Percentiles rank a stretch among this genome's conserved stretches.
Evolutionary conservation across 257 asterid species (phyloP).

Genomic region (Nicotiana sylvestris): DNA sequence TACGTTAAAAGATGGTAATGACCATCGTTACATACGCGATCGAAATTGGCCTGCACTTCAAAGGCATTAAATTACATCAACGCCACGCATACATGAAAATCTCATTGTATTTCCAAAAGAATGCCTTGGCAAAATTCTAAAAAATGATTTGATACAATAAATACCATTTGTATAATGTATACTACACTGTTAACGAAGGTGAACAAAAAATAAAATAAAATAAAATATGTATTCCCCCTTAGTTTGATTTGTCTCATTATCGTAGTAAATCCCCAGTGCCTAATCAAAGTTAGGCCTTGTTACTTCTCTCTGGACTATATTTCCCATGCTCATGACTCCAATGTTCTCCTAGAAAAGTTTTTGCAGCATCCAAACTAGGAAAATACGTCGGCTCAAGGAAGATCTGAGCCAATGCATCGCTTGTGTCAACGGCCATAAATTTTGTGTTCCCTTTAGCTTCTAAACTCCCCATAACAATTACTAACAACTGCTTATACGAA

Average conservation of each 20-base stretch:
- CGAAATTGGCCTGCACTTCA: no score
- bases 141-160: not conserved
- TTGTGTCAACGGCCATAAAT: constrained; percentile 26
- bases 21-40: no score
- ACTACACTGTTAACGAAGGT: not conserved
- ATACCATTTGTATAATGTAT: not conserved
- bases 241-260: not conserved
- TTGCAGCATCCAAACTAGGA: constrained; percentile 92
- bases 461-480: constrained; percentile 78
- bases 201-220: not conserved
- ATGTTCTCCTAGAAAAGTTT: constrained; percentile 80
- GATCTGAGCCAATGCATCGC: constrained; percentile 58
- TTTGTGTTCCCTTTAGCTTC: constrained; percentile 51
- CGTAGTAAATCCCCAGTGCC: not conserved
- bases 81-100: not conserved
- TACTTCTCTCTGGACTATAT: constrained; percentile 8
- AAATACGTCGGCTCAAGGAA: constrained; percentile 81
- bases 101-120: not conserved
- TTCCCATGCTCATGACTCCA: constrained; percentile 45
- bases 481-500: constrained; percentile 61
- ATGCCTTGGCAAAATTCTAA: not conserved
- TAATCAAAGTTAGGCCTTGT: not conserved
- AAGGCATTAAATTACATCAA: no score
- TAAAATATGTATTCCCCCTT: not conserved
- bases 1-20: no score